A percentile compares a stretch with the other conserved stretches of the same genome.
Conservation (phyloP, 805 yeast genomes). For the Maudiozyma turicensis region DNA sequence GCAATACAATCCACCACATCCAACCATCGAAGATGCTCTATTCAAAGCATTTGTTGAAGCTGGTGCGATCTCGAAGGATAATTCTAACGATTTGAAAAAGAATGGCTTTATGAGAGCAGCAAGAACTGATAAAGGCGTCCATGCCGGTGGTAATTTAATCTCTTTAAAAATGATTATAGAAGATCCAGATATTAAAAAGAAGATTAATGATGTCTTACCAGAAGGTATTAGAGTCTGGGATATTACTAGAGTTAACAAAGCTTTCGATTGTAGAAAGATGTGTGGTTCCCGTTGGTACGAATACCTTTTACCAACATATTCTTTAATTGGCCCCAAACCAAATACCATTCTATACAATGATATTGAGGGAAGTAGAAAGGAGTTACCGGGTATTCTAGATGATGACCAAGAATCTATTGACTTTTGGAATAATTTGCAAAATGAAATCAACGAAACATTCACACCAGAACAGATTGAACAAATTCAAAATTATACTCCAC, state of each 20-base stretch:
- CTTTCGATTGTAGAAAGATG: slow-evolving; percentile 90
- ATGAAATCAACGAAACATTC: slow-evolving; percentile 30
- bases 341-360: slow-evolving; percentile 52
- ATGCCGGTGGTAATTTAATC: slow-evolving; percentile 91
- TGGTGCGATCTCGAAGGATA: slow-evolving; percentile 81
- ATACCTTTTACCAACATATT: slow-evolving; percentile 84
- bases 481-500: slow-evolving; percentile 26
- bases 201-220: slow-evolving; percentile 69
- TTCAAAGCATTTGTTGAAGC: slow-evolving; percentile 76
- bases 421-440: slow-evolving; percentile 50
- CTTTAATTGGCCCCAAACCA: slow-evolving; percentile 87
- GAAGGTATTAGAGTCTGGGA: slow-evolving; percentile 92
- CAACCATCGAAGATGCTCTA: slow-evolving; percentile 84
- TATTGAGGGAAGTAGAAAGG: slow-evolving; percentile 41
- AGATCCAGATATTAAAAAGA: slow-evolving; percentile 55
- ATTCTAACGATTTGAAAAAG: slow-evolving; percentile 81
- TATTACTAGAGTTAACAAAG: slow-evolving; percentile 73
- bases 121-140: slow-evolving; percentile 91
- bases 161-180: slow-evolving; percentile 60
- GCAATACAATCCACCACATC: slow-evolving; percentile 83
- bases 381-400: slow-evolving; percentile 50
- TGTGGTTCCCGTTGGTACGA: slow-evolving; percentile 95
- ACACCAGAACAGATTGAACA: slow-evolving; percentile 19
- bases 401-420: slow-evolving; percentile 57
- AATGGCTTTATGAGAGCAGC: slow-evolving; percentile 82